Percentiles rank a stretch among this genome's conserved stretches.
phyloP scores from a whole-genome alignment of 352 stramenopile genomes.

The Phytopythium helicoides region DNA sequence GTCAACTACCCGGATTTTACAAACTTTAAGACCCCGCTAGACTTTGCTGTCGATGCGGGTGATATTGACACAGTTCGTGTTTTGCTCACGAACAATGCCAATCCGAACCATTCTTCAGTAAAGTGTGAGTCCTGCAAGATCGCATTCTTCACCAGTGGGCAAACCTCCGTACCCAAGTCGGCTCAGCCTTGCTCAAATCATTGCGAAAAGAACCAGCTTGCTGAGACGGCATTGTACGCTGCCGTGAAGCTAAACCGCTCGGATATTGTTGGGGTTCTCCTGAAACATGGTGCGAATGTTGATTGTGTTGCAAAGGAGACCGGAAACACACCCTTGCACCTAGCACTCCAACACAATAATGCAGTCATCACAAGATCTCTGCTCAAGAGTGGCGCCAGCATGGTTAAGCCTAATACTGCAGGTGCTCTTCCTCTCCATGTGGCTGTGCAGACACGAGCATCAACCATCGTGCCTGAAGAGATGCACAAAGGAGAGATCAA shows the following conservation, averaged over 20 bases:
- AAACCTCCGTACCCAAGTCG: slow-evolving; percentile 4
- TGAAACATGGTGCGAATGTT: slow-evolving; percentile 40
- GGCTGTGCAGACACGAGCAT: slow-evolving; percentile 40
- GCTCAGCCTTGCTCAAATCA: slow-evolving; percentile 19
- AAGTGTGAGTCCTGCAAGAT: slow-evolving; percentile 40
- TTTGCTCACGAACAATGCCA: slow-evolving; percentile 31
- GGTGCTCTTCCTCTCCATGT: slow-evolving; percentile 46
- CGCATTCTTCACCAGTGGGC: slow-evolving; percentile 7
- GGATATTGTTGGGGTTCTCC: slow-evolving; percentile 32
- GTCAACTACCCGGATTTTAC: slow-evolving; percentile 47
- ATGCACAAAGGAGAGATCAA: slow-evolving; percentile 50
- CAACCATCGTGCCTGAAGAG: slow-evolving; percentile 38
- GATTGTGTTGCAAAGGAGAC: slow-evolving; percentile 36
- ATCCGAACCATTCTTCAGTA: slow-evolving; percentile 54
- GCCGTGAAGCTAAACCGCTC: slow-evolving; percentile 32
- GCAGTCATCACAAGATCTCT: slow-evolving; percentile 34
- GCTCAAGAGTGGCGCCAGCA: slow-evolving; percentile 42
- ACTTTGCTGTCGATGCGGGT: slow-evolving; percentile 48
- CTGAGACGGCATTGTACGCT: slow-evolving; percentile 45
- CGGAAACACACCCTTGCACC: slow-evolving; percentile 45
- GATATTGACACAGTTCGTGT: slow-evolving; percentile 35
- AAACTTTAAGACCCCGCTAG: slow-evolving; percentile 55
- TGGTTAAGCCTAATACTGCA: slow-evolving; percentile 33
- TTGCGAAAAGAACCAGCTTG: slow-evolving; percentile 31
- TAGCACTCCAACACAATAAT: slow-evolving; percentile 42